A percentile compares a stretch with the other conserved stretches of the same genome.
Evolutionary conservation across 75 land plant genomes (phyloP).

Genomic region (Pseudotsuga menziesii): DNA sequence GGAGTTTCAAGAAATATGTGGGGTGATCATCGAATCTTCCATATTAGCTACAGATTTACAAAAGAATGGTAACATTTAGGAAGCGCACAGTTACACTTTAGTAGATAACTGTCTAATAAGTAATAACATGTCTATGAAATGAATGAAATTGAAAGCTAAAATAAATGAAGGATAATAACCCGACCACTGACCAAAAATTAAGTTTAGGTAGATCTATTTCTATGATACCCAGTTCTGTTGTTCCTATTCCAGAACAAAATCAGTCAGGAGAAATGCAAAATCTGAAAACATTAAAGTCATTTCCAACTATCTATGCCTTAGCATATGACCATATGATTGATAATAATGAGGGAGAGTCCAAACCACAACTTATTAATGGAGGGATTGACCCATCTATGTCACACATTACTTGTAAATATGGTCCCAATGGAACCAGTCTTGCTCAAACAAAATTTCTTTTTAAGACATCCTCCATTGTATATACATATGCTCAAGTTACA

Average conservation of each 20-base stretch:
- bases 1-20: neutral
- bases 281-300: neutral
- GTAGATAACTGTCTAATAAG: no score
- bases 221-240: slow-evolving; percentile 5
- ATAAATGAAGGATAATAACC: no score
- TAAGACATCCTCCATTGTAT: neutral
- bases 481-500: neutral
- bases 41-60: neutral
- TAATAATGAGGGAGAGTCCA: no score
- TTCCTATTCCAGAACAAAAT: slow-evolving; percentile 5
- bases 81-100: no score
- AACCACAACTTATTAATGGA: neutral
- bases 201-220: slow-evolving; percentile 21
- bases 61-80: no score
- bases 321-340: neutral
- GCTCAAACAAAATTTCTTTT: neutral
- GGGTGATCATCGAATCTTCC: neutral
- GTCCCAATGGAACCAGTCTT: neutral
- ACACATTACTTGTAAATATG: neutral
- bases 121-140: no score
- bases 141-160: no score
- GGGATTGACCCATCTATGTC: neutral
- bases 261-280: neutral
- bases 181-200: slow-evolving; percentile 8
- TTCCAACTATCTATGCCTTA: neutral